Conservation (phyloP, 768 basidiomycete species). For the Agrocybe praecox region DNA sequence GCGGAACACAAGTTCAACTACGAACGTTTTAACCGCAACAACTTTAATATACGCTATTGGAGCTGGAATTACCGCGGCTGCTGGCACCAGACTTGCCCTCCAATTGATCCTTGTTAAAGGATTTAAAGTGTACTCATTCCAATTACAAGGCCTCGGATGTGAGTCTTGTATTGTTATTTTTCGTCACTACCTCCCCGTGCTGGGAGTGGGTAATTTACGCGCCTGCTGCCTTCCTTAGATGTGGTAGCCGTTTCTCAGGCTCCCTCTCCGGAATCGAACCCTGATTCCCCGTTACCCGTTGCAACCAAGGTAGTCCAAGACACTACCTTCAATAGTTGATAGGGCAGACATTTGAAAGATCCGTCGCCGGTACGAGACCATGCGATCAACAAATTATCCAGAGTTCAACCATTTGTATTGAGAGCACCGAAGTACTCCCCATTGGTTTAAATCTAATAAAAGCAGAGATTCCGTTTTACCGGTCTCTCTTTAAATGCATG, state of each 20-base stretch:
- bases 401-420: constrained; percentile 78
- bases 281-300: constrained; percentile 80
- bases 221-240: too few species aligned
- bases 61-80: too few species aligned
- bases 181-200: constrained; percentile 1
- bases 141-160: constrained; percentile 9
- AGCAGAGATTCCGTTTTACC: too few species aligned
- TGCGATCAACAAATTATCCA: constrained; percentile 76
- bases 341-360: constrained; percentile 59
- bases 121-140: constrained; percentile 15
- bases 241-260: too few species aligned
- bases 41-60: too few species aligned
- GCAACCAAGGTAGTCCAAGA: constrained; percentile 77
- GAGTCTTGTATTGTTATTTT: constrained; percentile 13
- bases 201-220: constrained; percentile 46
- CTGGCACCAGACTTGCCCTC: constrained; percentile 8
- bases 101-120: constrained; percentile 15
- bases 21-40: too few species aligned
- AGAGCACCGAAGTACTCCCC: constrained; percentile 60
- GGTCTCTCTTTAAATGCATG: constrained; percentile 70
- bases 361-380: constrained; percentile 73
- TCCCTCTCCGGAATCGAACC: too few species aligned
- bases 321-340: constrained; percentile 78
- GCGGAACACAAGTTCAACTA: too few species aligned
- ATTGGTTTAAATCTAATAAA: constrained; percentile 78